Conservation (phyloP, 2,329 filamentous ascomycete species). For the Aspergillus fischeri region DNA sequence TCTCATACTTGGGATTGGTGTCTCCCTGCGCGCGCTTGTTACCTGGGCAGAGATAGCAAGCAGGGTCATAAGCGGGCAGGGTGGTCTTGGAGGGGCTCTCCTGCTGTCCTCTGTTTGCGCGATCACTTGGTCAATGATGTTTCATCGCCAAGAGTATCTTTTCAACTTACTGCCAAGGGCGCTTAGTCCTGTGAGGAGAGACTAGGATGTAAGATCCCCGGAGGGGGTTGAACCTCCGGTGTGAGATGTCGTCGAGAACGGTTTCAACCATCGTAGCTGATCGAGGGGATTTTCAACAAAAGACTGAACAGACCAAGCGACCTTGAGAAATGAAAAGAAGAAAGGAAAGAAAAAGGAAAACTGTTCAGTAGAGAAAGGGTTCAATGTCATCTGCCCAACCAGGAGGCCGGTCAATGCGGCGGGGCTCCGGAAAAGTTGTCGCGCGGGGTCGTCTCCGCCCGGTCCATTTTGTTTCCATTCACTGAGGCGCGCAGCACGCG, state of each 20-base stretch:
- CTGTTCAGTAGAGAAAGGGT: neutral
- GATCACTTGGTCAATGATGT: neutral
- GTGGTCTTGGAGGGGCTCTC: conserved; percentile 65
- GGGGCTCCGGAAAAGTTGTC: conserved; percentile 8
- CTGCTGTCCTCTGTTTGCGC: conserved; percentile 63
- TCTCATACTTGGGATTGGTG: conserved; percentile 76
- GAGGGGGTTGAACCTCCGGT: conserved; percentile 88
- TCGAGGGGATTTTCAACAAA: neutral
- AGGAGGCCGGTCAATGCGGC: neutral
- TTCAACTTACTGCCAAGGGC: conserved; percentile 88
- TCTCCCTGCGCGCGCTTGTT: conserved; percentile 87
- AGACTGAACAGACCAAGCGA: conserved; percentile 4
- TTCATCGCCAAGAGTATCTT: neutral
- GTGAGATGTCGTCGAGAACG: conserved; percentile 91
- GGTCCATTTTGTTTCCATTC: neutral
- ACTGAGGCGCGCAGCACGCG: neutral
- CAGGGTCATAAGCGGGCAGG: conserved; percentile 76
- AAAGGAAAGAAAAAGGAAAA: conserved; percentile 2
- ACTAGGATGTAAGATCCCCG: conserved; percentile 89
- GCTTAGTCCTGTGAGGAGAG: conserved; percentile 91
- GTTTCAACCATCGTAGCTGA: conserved; percentile 60
- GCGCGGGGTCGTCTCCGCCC: conserved; percentile 20
- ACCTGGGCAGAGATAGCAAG: conserved; percentile 93
- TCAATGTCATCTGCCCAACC: neutral
- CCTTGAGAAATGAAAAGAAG: conserved; percentile 1